These are phyloP conservation scores for Buddleja alternifolia DNA, from an alignment of 257 asterid species.

Conservation along the genomic window DNA sequence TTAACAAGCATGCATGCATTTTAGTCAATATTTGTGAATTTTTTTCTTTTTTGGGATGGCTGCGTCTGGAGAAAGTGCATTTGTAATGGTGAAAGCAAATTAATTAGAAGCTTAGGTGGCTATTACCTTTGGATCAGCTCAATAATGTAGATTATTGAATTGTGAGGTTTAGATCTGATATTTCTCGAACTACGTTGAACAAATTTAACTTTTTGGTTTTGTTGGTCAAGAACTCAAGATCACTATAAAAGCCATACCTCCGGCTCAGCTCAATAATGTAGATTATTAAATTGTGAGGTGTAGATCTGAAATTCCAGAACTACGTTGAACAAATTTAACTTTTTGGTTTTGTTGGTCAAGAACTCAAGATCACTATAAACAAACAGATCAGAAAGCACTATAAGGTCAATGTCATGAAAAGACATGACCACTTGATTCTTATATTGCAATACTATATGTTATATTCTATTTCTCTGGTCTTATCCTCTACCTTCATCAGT, in stretches of 20 bases:
- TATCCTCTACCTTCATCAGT: not conserved
- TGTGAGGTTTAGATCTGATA: not conserved
- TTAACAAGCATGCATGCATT: not conserved
- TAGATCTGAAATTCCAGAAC: not conserved
- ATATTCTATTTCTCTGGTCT: not conserved
- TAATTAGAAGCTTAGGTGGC: not conserved
- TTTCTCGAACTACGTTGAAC: not conserved
- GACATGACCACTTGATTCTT: not conserved
- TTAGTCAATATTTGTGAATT: not conserved
- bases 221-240: too few relatives aligned
- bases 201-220: not conserved
- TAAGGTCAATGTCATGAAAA: not conserved
- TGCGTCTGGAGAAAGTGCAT: not conserved
- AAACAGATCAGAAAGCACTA: conserved; percentile 1
- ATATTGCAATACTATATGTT: not conserved
- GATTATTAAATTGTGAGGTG: not conserved
- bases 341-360: not conserved
- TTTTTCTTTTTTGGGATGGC: not conserved
- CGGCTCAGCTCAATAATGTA: not conserved
- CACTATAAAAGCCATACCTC: too few relatives aligned
- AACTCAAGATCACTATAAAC: not conserved
- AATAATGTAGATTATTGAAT: not conserved
- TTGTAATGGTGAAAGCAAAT: not conserved
- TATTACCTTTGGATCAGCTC: not conserved
- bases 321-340: not conserved